A percentile compares a stretch with the other conserved stretches of the same genome.
phyloP scores from a whole-genome alignment of 306 rosid genomes.

The Crataegus laevigata region DNA sequence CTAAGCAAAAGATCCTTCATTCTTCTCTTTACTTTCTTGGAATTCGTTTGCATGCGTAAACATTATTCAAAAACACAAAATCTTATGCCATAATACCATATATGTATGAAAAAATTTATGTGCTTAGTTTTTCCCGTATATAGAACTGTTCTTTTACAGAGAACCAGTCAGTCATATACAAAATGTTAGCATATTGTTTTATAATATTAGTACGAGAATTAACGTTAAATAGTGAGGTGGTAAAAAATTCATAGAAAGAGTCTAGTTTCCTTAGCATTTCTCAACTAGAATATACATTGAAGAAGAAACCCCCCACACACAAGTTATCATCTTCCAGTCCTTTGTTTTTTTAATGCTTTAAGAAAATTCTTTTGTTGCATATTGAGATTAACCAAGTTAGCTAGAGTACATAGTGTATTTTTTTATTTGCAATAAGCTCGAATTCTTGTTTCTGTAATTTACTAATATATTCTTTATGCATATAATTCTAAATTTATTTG shows the following conservation, averaged over 20 bases:
- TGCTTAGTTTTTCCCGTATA: conserved; percentile 19
- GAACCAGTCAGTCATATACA: not conserved
- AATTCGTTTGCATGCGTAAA: conserved; percentile 64
- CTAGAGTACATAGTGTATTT: not conserved
- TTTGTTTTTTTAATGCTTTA: not conserved
- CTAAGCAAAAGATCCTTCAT: not conserved
- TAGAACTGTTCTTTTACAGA: not conserved
- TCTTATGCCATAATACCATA: conserved; percentile 18
- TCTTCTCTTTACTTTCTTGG: conserved; percentile 34
- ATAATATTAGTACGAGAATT: too few relatives aligned
- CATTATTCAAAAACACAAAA: conserved; percentile 35
- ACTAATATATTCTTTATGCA: not conserved
- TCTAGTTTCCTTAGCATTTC: too few relatives aligned
- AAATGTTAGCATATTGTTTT: too few relatives aligned
- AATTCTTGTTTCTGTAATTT: not conserved
- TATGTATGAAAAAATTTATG: not conserved
- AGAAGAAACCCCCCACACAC: not conserved
- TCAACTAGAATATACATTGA: not conserved
- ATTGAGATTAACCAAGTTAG: not conserved
- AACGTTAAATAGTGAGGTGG: too few relatives aligned
- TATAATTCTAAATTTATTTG: not conserved
- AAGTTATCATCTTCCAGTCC: not conserved
- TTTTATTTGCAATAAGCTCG: not conserved
- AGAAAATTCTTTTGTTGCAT: not conserved
- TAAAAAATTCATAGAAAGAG: too few relatives aligned